Conservation (phyloP, 805 yeast genomes). For the Hanseniaspora meyeri region DNA sequence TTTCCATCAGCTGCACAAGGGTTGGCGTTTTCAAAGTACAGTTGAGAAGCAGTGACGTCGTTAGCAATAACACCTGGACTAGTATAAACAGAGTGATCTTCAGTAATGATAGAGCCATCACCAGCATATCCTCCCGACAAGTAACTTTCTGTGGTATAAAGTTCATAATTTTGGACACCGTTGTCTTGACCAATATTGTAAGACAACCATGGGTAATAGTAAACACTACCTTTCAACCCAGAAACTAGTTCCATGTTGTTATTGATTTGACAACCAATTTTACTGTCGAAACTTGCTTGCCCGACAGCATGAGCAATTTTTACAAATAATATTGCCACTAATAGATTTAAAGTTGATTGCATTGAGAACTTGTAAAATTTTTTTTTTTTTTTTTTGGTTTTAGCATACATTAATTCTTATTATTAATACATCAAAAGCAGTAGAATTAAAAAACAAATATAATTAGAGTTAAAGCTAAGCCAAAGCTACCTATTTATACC, state of each 20-base stretch:
- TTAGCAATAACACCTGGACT: neutral
- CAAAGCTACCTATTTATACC: no score
- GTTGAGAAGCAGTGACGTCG: neutral
- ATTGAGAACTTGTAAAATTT: no score
- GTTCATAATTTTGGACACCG: neutral
- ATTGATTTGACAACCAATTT: neutral
- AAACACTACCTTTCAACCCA: slow-evolving; percentile 4
- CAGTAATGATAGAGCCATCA: neutral
- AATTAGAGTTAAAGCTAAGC: no score
- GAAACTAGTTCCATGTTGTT: neutral
- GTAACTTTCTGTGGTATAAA: neutral
- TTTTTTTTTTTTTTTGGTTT: slow-evolving; percentile 19
- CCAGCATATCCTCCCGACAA: slow-evolving; percentile 6
- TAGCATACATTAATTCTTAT: no score
- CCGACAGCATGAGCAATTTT: neutral
- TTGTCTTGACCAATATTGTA: neutral
- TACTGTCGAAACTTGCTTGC: neutral
- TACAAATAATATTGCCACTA: neutral
- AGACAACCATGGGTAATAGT: slow-evolving; percentile 1
- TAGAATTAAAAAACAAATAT: no score
- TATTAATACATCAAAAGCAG: no score
- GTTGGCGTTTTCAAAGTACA: neutral
- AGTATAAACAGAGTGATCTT: neutral
- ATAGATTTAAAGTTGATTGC: neutral
- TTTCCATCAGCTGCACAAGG: neutral